A percentile compares a stretch with the other conserved stretches of the same genome.
Evolutionary conservation across 106 monocot genomes (phyloP).

Genomic region (Gastrodia elata): DNA sequence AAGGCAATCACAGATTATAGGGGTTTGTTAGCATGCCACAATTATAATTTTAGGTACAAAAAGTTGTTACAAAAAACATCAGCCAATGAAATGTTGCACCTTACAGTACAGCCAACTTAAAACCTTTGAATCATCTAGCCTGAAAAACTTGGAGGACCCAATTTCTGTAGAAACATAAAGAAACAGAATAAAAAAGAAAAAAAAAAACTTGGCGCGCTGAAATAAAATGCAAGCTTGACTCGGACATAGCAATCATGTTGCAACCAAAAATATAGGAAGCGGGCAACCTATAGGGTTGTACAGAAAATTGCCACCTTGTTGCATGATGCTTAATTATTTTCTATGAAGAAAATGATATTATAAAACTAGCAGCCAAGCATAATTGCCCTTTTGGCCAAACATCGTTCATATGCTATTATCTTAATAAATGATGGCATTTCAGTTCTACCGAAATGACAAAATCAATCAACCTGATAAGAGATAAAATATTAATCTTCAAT

Average conservation of each 20-base stretch:
- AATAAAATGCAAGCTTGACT: too few relatives aligned
- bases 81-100: slow-evolving; percentile 25
- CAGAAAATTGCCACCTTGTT: neutral
- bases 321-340: neutral
- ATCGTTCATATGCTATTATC: neutral
- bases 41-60: neutral
- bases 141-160: slow-evolving; percentile 63
- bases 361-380: neutral
- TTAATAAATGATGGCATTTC: neutral
- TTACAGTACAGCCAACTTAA: slow-evolving; percentile 79
- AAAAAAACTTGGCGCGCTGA: neutral
- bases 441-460: neutral
- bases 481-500: neutral
- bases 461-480: neutral
- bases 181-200: neutral
- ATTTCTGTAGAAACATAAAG: slow-evolving; percentile 44
- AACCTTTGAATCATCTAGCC: slow-evolving; percentile 84
- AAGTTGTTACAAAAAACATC: neutral
- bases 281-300: neutral
- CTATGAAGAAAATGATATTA: neutral
- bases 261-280: neutral
- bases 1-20: neutral
- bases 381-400: too few relatives aligned
- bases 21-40: neutral
- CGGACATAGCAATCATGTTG: neutral